A percentile compares a stretch with the other conserved stretches of the same genome.
phyloP scores from a whole-genome alignment of 2,329 filamentous ascomycete species.

The Fusarium anguioides region DNA sequence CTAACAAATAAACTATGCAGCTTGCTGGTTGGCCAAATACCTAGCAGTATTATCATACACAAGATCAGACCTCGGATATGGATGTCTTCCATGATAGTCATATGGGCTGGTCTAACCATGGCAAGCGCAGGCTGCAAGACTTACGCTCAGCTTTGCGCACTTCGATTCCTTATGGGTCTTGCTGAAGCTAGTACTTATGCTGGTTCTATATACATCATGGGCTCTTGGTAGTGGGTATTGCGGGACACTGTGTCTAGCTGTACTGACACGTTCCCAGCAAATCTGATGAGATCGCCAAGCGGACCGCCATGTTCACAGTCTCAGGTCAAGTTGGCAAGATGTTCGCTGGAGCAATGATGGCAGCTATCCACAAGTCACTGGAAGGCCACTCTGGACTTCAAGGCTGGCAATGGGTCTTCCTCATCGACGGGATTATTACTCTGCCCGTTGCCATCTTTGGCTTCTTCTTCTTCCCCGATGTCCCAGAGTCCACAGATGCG shows the following conservation, averaged over 20 bases:
- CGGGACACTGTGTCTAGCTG: rapidly evolving
- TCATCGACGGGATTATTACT: slow-evolving; percentile 40
- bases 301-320: slow-evolving; percentile 68
- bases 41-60: slow-evolving; percentile 67
- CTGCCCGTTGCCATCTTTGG: slow-evolving; percentile 36
- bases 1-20: neutral
- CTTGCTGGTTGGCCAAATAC: slow-evolving; percentile 65
- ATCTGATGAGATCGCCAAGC: slow-evolving; percentile 66
- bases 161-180: slow-evolving; percentile 44
- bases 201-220: slow-evolving; percentile 51
- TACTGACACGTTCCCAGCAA: slow-evolving; percentile 40
- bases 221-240: slow-evolving; percentile 60
- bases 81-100: slow-evolving; percentile 67
- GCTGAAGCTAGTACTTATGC: slow-evolving; percentile 47
- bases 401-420: slow-evolving; percentile 62
- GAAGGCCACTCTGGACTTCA: slow-evolving; percentile 53
- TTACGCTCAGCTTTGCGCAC: slow-evolving; percentile 43
- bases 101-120: slow-evolving; percentile 69
- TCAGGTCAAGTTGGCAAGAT: slow-evolving; percentile 67
- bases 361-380: slow-evolving; percentile 50
- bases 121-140: slow-evolving; percentile 47
- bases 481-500: slow-evolving; percentile 51
- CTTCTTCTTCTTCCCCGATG: slow-evolving; percentile 38
- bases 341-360: slow-evolving; percentile 69
- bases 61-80: slow-evolving; percentile 69